Evolutionary conservation across 345 rosid species (phyloP).

Genomic region (Populus ilicifolia): DNA sequence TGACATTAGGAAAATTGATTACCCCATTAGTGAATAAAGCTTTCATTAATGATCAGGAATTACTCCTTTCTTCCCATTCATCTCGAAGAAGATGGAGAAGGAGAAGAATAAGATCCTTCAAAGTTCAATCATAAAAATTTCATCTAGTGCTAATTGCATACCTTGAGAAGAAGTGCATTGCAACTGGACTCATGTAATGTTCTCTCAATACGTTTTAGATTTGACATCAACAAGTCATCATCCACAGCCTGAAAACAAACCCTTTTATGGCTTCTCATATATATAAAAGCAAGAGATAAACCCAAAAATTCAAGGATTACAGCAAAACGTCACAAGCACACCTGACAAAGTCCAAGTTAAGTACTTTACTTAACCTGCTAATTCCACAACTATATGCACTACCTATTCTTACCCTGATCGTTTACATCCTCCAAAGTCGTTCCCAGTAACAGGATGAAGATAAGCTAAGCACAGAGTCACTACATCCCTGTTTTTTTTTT

Average conservation of each 20-base stretch:
- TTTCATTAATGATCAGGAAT: neutral
- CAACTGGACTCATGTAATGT: conserved; percentile 78
- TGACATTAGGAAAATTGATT: neutral
- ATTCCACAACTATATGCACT: neutral
- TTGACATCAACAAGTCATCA: conserved; percentile 80
- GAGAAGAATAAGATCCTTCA: no score
- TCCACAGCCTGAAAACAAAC: conserved; percentile 75
- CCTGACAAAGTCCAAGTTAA: conserved; percentile 89
- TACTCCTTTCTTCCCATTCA: neutral
- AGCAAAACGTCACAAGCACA: conserved; percentile 20
- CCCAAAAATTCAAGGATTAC: neutral
- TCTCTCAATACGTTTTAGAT: conserved; percentile 73
- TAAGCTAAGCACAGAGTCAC: neutral
- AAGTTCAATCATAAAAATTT: neutral
- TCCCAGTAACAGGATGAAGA: conserved; percentile 2
- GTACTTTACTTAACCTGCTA: neutral
- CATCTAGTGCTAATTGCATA: conserved; percentile 24
- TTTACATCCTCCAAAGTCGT: neutral
- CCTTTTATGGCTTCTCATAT: neutral
- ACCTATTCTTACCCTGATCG: neutral
- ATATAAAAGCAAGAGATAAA: neutral
- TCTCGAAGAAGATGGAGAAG: neutral
- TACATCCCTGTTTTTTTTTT: neutral
- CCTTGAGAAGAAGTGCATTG: conserved; percentile 95
- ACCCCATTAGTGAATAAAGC: neutral